Base-by-base conservation (phyloP, 768 basidiomycete genomes). In the Phaeolepiota aurea region DNA sequence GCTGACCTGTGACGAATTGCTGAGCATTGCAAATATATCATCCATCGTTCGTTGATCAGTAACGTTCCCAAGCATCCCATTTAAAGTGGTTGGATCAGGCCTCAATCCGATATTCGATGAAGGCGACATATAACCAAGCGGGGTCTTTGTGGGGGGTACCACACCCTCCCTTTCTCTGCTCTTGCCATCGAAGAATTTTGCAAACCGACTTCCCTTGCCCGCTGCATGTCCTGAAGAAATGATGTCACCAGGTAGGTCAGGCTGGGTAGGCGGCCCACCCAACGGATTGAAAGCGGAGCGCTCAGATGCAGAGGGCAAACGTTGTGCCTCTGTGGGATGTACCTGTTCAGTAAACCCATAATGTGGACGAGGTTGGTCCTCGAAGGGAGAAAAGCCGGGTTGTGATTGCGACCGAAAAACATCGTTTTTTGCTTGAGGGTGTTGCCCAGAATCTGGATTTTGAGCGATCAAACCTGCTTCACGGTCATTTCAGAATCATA, bases 111-210 rank as follows among this genome's bases (percentile, higher is more conserved):
- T 66, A 39, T 54, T 59, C n/a, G 73, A 64, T 20, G 76, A 74
- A 19, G 70, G 60, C 33, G 76, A 64, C 31, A 60, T 54, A 32
- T 69, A 60, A 14, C 64, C 63, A 21, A 58, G 59, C 4, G 61
- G 57, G 7, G 59, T 58, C 28, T 75, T 76, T 12, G 61, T 50
- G 21, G 60, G 47, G 28, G 58, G 45, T 14, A 52, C 37, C 20
- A 47, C 48, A 14, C 50, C 51, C 11, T 80, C 78, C 46, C 70
- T 72, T 18, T 79, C 78, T 46, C 70, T 71, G 16, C 63, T 58
- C 57, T 85, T 87, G n/a, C 72, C 72, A 49, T 89, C 87, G 47
- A 89, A 90, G 58, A 88, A 87, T 55, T 88, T 90, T 21, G 86
- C 87, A 56, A 89, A 84, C 25, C 87, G 79, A 54, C 87, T 89